phyloP scores from a whole-genome alignment of 2,329 filamentous ascomycete species.

The Chrysoporthe puriensis region DNA sequence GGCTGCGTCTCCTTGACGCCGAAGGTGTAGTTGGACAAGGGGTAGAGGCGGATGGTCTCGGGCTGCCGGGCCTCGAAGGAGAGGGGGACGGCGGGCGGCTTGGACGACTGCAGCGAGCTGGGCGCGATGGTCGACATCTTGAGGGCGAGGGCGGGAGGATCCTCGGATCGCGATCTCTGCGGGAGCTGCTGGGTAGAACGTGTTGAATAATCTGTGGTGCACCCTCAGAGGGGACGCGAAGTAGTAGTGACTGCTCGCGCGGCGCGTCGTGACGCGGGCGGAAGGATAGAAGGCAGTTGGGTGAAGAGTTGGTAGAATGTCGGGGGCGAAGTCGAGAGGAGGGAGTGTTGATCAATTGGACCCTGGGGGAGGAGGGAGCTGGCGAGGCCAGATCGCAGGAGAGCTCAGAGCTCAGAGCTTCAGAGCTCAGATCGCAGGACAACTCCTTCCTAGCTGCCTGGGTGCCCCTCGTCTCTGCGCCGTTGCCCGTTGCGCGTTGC shows the following conservation, averaged over 20 bases:
- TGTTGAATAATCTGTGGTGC: not conserved
- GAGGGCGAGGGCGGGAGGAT: conserved; percentile 7
- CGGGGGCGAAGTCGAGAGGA: not conserved
- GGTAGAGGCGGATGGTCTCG: conserved; percentile 86
- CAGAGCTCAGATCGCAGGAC: not conserved
- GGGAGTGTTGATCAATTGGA: not conserved
- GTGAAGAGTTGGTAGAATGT: not conserved
- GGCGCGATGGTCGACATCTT: conserved; percentile 85
- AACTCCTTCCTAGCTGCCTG: not conserved
- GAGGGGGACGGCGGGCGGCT: conserved; percentile 77
- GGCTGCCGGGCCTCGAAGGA: conserved; percentile 90
- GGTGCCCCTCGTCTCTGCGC: not conserved
- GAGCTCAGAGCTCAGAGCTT: not conserved
- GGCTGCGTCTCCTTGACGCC: conserved; percentile 98
- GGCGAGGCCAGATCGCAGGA: not conserved
- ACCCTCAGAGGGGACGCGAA: not conserved
- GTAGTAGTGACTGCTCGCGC: not conserved
- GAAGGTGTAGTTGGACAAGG: conserved; percentile 98
- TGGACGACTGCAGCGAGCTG: conserved; percentile 74
- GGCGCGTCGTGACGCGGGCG: not conserved
- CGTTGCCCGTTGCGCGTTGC: not conserved
- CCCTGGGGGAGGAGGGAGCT: not conserved
- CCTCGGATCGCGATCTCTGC: not conserved
- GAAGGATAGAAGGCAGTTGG: not conserved
- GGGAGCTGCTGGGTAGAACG: not conserved